A percentile compares a stretch with the other conserved stretches of the same genome.
These are phyloP conservation scores for Lathyrus sativus DNA, from an alignment of 306 rosid genomes.

Conservation along the genomic window DNA sequence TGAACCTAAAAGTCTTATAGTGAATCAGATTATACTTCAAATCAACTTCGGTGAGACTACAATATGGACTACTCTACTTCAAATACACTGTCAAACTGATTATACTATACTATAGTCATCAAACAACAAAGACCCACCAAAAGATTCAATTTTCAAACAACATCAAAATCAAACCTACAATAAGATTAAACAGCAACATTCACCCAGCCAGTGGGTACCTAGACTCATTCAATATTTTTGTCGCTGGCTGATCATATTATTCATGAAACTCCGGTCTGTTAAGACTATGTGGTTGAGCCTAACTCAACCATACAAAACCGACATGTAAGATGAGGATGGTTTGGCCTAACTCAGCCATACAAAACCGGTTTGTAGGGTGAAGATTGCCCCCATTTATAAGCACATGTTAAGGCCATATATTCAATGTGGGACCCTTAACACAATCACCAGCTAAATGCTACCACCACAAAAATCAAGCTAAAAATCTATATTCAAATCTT, in stretches of 20 bases:
- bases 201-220: neutral
- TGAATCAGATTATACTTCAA: neutral
- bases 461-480: neutral
- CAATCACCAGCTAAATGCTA: no score
- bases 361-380: no score
- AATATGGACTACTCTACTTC: constrained; percentile 1
- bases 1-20: neutral
- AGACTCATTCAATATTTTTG: neutral
- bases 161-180: neutral
- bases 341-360: no score
- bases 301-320: no score
- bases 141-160: neutral
- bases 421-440: no score
- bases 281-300: no score
- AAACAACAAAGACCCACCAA: constrained; percentile 7
- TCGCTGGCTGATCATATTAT: neutral
- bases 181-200: neutral
- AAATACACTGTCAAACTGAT: constrained; percentile 5
- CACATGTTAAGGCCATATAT: no score
- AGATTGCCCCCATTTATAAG: no score
- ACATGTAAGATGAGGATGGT: no score
- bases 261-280: neutral
- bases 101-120: neutral
- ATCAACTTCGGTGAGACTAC: neutral
- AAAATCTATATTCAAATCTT: neutral